Evolutionary conservation across 768 basidiomycete genomes (phyloP).

Genomic region (Cubamyces lactineus): DNA sequence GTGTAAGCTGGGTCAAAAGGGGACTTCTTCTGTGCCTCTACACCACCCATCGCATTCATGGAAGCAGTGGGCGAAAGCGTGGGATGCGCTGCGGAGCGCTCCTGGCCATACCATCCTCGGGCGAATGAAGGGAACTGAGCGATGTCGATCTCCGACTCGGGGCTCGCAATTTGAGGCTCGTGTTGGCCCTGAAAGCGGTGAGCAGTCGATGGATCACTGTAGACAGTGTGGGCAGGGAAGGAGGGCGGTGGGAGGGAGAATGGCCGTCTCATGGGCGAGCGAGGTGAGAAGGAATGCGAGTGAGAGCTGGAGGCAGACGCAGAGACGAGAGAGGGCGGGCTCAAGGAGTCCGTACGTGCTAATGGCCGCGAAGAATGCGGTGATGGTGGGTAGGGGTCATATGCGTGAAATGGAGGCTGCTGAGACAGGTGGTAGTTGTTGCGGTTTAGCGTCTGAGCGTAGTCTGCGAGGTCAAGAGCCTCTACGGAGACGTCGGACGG

Average conservation of each 20-base stretch:
- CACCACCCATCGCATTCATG: slow-evolving; percentile 21
- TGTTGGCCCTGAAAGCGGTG: slow-evolving; percentile 12
- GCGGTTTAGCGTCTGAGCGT: slow-evolving; percentile 52
- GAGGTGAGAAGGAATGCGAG: slow-evolving; percentile 22
- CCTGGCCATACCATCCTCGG: slow-evolving; percentile 58
- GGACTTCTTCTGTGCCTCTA: slow-evolving; percentile 27
- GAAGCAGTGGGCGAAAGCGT: slow-evolving; percentile 10
- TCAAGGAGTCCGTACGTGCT: slow-evolving; percentile 28
- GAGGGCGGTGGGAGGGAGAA: slow-evolving; percentile 53
- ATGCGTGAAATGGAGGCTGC: slow-evolving; percentile 28
- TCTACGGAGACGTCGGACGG: slow-evolving; percentile 69
- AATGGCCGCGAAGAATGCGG: slow-evolving; percentile 24
- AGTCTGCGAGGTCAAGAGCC: slow-evolving; percentile 75
- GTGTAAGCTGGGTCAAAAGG: slow-evolving; percentile 42
- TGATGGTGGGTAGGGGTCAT: slow-evolving; percentile 39
- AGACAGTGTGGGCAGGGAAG: slow-evolving; percentile 31
- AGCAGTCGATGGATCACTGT: slow-evolving; percentile 20
- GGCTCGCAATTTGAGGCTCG: slow-evolving; percentile 19
- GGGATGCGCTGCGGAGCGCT: slow-evolving; percentile 15
- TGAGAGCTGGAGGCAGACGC: slow-evolving; percentile 39
- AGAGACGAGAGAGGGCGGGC: slow-evolving; percentile 47
- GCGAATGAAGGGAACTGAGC: slow-evolving; percentile 69
- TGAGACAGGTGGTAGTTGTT: slow-evolving; percentile 34
- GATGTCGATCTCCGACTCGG: slow-evolving; percentile 56
- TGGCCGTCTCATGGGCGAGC: slow-evolving; percentile 41